Evolutionary conservation across 139 green algal genomes (phyloP).

Genomic region (Haematococcus sp.): DNA sequence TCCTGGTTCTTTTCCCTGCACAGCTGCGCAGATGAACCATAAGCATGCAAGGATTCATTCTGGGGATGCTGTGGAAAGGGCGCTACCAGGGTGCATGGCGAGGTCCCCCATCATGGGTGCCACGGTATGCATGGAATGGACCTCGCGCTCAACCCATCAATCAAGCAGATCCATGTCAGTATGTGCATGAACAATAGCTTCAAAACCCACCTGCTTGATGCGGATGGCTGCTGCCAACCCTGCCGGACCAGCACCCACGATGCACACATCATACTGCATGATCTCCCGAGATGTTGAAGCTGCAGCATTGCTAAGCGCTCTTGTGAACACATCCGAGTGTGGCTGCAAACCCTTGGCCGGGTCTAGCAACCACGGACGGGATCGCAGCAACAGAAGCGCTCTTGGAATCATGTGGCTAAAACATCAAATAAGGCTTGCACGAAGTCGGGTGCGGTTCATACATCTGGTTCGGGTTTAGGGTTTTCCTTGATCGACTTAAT

Average conservation of each 20-base stretch:
- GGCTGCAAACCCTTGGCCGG: neutral
- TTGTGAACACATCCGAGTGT: neutral
- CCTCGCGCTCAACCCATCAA: neutral
- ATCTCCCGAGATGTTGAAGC: constrained; percentile 35
- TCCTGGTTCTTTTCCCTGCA: constrained; percentile 60
- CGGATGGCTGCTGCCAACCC: constrained; percentile 85
- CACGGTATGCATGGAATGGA: no score
- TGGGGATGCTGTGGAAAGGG: neutral
- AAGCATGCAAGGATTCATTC: neutral
- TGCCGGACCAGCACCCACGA: constrained; percentile 88
- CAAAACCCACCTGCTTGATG: constrained; percentile 74
- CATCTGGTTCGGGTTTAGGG: no score
- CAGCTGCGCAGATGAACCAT: constrained; percentile 43
- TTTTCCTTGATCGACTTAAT: no score
- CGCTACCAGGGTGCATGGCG: no score
- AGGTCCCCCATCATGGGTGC: no score
- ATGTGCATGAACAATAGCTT: neutral
- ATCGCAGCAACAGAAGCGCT: no score
- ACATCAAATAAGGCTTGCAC: no score
- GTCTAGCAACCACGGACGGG: no score
- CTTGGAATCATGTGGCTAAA: no score
- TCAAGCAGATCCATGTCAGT: neutral
- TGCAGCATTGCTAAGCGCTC: neutral
- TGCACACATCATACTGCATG: constrained; percentile 84
- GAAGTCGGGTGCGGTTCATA: no score